A percentile compares a stretch with the other conserved stretches of the same genome.
Conservation (phyloP, 208 protist genomes). For the Trypanosoma lewisi region DNA sequence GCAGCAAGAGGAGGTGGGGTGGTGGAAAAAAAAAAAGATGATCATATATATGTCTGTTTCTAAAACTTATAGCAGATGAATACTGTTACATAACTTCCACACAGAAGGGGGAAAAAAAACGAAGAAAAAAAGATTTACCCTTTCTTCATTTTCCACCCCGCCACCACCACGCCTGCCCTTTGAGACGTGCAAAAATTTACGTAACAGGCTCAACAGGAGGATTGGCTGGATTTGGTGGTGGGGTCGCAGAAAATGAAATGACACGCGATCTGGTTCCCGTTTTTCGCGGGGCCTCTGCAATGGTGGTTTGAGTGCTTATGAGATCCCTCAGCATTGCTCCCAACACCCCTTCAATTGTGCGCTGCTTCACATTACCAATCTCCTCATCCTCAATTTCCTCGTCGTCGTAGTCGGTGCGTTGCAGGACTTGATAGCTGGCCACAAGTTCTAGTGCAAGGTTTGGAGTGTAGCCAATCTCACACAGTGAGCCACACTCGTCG, state of each 20-base stretch:
- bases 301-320: constrained; percentile 42
- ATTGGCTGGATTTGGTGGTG: background rate
- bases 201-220: background rate
- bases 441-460: constrained; percentile 76
- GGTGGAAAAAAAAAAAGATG: constrained; percentile 19
- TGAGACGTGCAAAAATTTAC: no score
- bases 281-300: constrained; percentile 17
- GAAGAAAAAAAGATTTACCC: background rate
- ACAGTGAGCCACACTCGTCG: constrained; percentile 78
- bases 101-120: background rate
- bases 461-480: constrained; percentile 82
- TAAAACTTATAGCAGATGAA: background rate
- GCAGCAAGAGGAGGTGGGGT: background rate
- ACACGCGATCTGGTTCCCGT: background rate
- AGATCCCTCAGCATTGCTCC: constrained; percentile 63
- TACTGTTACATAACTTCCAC: background rate
- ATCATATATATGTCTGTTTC: background rate
- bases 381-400: constrained; percentile 16
- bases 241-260: background rate
- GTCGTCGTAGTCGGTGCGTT: background rate
- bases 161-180: no score
- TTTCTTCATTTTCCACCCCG: no score
- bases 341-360: constrained; percentile 66
- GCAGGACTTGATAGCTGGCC: constrained; percentile 71
- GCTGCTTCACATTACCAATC: constrained; percentile 12